Conservation (phyloP, 1,284 basidiomycete genomes). For the Phaffia rhodozyma region DNA sequence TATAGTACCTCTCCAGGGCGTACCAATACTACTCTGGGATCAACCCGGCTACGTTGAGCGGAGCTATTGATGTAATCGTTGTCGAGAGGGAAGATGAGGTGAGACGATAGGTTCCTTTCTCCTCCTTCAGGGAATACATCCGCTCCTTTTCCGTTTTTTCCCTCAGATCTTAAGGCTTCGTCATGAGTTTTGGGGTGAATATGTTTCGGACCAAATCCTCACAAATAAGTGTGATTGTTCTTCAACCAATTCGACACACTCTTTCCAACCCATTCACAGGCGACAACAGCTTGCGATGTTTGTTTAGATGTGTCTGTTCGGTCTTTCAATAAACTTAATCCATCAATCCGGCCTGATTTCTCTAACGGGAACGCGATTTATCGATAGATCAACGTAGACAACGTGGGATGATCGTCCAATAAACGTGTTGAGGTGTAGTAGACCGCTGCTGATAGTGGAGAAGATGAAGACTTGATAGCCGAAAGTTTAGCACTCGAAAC, state of each 20-base stretch:
- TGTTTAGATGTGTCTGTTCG: too few relatives aligned
- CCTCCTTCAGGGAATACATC: neutral
- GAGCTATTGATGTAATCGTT: conserved; percentile 94
- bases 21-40: conserved; percentile 44
- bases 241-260: neutral
- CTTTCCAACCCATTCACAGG: neutral
- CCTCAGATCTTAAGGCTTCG: neutral
- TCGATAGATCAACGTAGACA: too few relatives aligned
- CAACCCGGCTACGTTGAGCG: conserved; percentile 87
- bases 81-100: conserved; percentile 59
- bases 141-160: neutral
- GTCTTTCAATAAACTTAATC: neutral
- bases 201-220: too few relatives aligned
- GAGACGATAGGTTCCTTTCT: conserved; percentile 2
- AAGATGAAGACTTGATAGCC: too few relatives aligned
- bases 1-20: conserved; percentile 34
- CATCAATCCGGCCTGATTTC: too few relatives aligned
- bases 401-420: too few relatives aligned
- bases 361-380: too few relatives aligned
- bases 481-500: too few relatives aligned
- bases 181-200: too few relatives aligned
- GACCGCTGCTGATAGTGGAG: too few relatives aligned
- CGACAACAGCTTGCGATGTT: neutral
- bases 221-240: neutral
- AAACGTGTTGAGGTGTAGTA: too few relatives aligned